Conservation (phyloP, 164 flowering plant species). For the Berberis vulgaris region DNA sequence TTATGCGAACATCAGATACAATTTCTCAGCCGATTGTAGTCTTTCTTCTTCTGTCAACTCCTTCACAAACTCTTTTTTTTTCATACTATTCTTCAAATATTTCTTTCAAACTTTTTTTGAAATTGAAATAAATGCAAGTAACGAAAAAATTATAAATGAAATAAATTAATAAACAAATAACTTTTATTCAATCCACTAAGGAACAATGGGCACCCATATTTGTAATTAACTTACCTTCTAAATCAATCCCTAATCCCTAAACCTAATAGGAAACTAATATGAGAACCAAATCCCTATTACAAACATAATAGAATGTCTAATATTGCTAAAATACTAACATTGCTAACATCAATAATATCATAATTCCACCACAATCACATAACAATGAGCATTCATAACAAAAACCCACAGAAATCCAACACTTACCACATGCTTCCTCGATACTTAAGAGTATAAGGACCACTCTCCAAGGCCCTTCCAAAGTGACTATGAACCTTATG, state of each 20-base stretch:
- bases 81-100: too few relatives aligned
- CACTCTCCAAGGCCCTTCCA: constrained; percentile 74
- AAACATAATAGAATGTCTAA: background rate
- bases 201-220: background rate
- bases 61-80: too few relatives aligned
- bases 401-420: background rate
- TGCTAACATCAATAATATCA: background rate
- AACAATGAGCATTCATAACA: background rate
- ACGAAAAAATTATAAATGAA: too few relatives aligned
- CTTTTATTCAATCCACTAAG: background rate
- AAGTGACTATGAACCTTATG: constrained; percentile 93
- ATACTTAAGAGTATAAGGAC: constrained; percentile 80
- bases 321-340: too few relatives aligned
- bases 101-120: too few relatives aligned
- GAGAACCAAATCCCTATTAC: background rate
- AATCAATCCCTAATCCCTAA: background rate
- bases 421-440: constrained; percentile 93
- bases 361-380: background rate
- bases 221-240: too few relatives aligned
- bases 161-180: too few relatives aligned
- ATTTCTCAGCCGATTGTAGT: too few relatives aligned
- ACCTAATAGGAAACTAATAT: background rate
- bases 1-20: too few relatives aligned
- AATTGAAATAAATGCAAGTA: too few relatives aligned
- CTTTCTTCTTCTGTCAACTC: too few relatives aligned